Evolutionary conservation across 1,284 basidiomycete species (phyloP).

Genomic region (Puccinia brachypodii): DNA sequence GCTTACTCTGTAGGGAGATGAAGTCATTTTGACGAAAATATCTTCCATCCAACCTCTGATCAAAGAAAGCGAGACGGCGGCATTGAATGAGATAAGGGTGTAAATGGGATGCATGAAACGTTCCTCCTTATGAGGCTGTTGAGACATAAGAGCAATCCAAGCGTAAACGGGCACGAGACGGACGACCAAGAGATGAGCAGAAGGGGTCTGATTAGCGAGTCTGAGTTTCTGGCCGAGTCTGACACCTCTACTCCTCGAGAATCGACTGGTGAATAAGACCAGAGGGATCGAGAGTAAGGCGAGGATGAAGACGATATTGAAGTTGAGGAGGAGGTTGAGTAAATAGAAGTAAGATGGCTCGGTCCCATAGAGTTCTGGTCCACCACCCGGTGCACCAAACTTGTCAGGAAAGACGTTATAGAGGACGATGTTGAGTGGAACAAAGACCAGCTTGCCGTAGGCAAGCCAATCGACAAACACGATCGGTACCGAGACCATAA

Average conservation of each 20-base stretch:
- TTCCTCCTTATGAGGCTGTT: constrained; percentile 94
- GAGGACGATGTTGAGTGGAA: constrained; percentile 86
- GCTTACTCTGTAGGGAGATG: constrained; percentile 77
- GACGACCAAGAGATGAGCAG: constrained; percentile 64
- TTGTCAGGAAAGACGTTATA: constrained; percentile 79
- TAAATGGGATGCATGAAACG: constrained; percentile 96
- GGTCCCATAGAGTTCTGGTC: constrained; percentile 90
- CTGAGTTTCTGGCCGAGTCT: constrained; percentile 49
- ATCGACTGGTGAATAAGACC: constrained; percentile 70
- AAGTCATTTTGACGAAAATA: constrained; percentile 70
- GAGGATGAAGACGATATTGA: constrained; percentile 80
- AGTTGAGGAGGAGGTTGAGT: constrained; percentile 83
- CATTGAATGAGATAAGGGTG: constrained; percentile 89
- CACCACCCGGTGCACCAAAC: constrained; percentile 62
- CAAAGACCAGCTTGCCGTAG: constrained; percentile 75
- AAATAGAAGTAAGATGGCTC: constrained; percentile 81
- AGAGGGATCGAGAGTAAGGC: constrained; percentile 77
- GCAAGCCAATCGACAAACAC: constrained; percentile 78
- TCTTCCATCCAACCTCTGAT: constrained; percentile 79
- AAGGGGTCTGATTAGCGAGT: constrained; percentile 50
- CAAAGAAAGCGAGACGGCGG: constrained; percentile 78
- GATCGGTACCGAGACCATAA: constrained; percentile 62
- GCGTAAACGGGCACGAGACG: constrained; percentile 82
- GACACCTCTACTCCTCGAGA: constrained; percentile 77
- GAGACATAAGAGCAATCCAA: constrained; percentile 76